These are phyloP conservation scores for Helichrysum umbraculigerum DNA, from an alignment of 129 eudicot species.

Conservation along the genomic window DNA sequence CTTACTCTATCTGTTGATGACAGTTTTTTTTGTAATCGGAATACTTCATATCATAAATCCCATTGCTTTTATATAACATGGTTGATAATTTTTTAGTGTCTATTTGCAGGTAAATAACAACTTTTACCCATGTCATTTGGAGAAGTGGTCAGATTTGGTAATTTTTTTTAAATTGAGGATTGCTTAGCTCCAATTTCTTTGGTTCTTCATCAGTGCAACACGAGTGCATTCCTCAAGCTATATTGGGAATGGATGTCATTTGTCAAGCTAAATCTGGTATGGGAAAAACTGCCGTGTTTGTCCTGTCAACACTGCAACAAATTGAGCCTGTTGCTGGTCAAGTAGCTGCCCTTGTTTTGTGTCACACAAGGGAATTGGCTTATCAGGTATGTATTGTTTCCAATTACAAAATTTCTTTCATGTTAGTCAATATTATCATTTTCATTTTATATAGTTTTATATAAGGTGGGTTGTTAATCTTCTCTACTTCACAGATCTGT, in stretches of 20 bases:
- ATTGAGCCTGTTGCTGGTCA: constrained; percentile 97
- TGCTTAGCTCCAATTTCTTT: constrained; percentile 76
- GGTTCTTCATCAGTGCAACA: constrained; percentile 97
- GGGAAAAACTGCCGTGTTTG: constrained; percentile 99
- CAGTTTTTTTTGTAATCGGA: not conserved
- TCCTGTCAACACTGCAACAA: constrained; percentile 87
- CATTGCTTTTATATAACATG: not conserved
- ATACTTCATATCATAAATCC: not conserved
- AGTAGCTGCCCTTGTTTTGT: constrained; percentile 95
- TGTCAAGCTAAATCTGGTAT: constrained; percentile 99
- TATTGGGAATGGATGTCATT: constrained; percentile 97
- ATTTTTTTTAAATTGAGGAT: constrained; percentile 70
- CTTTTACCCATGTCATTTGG: constrained; percentile 57
- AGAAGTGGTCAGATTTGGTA: constrained; percentile 69
- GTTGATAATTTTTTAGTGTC: not conserved
- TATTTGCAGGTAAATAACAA: constrained; percentile 78
- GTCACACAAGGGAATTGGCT: constrained; percentile 95
- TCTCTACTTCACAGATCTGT: constrained; percentile 59
- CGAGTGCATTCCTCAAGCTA: constrained; percentile 99
- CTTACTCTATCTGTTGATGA: not conserved
- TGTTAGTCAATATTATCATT: too few species aligned
- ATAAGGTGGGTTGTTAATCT: not conserved
- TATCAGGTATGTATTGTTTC: constrained; percentile 60
- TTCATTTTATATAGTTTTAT: not conserved
- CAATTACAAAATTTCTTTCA: not conserved